Evolutionary conservation across 768 basidiomycete species (phyloP).

Genomic region (Russula earlei): DNA sequence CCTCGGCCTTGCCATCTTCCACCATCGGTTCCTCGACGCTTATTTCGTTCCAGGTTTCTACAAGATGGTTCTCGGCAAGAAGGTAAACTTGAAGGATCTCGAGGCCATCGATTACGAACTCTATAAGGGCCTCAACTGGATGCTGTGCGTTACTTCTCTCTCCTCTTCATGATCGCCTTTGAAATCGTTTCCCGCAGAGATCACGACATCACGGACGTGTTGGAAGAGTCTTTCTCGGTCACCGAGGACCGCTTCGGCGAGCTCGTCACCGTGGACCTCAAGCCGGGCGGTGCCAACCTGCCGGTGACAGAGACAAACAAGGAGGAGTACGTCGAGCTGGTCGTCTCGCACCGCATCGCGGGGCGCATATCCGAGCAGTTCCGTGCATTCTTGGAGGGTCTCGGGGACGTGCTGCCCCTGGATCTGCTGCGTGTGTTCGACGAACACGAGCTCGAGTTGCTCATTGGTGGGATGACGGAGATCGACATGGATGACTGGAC

Average conservation of each 20-base stretch:
- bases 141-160: conserved; percentile 60
- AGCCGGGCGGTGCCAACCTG: conserved; percentile 48
- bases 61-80: conserved; percentile 64
- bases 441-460: conserved; percentile 78
- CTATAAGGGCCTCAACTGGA: conserved; percentile 60
- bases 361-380: conserved; percentile 78
- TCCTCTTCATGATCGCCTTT: not conserved
- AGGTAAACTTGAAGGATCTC: conserved; percentile 50
- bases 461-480: conserved; percentile 75
- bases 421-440: conserved; percentile 86
- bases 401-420: conserved; percentile 74
- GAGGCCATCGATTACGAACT: conserved; percentile 63
- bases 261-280: conserved; percentile 55
- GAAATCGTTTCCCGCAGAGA: conserved; percentile 34
- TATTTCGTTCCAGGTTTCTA: conserved; percentile 77
- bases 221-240: conserved; percentile 63
- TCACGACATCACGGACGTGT: conserved; percentile 65
- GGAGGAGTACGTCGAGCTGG: conserved; percentile 63
- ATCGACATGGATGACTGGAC: conserved; percentile 76
- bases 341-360: conserved; percentile 78
- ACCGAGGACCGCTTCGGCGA: conserved; percentile 74
- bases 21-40: conserved; percentile 67
- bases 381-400: conserved; percentile 75
- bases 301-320: conserved; percentile 69
- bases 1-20: conserved; percentile 69